Base-by-base conservation (phyloP, 176 grass and related monocot genomes). In the Phragmites australis region DNA sequence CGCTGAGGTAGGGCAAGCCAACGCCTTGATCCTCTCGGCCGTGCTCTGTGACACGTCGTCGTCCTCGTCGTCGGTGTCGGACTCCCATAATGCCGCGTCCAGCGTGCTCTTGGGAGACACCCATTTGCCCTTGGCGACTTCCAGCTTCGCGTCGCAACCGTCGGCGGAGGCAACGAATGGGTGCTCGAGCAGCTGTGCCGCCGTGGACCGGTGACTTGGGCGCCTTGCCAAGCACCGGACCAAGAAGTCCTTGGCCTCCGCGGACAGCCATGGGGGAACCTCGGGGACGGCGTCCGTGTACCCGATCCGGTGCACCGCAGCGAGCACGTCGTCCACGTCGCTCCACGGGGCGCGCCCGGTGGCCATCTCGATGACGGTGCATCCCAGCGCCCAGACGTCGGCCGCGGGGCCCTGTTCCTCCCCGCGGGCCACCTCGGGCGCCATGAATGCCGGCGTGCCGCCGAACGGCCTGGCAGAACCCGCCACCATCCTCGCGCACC, bases 381-480 rank as follows among this genome's bases (percentile, higher is more conserved):
- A 97, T 0, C 87, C 94, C 0, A 94, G 85, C 6, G 91, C 92
- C 94, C 92, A 97, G 8, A 97, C 76, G 65, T 97, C 92, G 31
- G 89, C 94, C 0, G 85, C 56, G 0, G 75, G 83, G n/a, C 92
- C 78, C 65, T 94, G 90, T 70, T 87, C 90, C 69, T 94, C 90
- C 13, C 74, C 90, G n/a, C 92, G 84, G 10, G 90, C 92, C 12
- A 93, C 90, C 76, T 98, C 95, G 0, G 95, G 95, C 37, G 92
- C 95, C 95, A 98, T 94, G 86, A 94, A 98, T 72, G 91, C 82
- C n/a, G 90, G 92, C 30, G 92, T 98, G 23, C 92, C 92, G 8
- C 90, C 85, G 61, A 3, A 46, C 22, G 55, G 6, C 12, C 1
- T 13, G 1, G 4, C 19, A n/a, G n/a, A n/a, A 0, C 0, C 14